Evolutionary conservation across 495 filamentous ascomycete genomes (phyloP), one percentile per base, ranked within the genome.

Genomic region (Zalerion maritima): DNA sequence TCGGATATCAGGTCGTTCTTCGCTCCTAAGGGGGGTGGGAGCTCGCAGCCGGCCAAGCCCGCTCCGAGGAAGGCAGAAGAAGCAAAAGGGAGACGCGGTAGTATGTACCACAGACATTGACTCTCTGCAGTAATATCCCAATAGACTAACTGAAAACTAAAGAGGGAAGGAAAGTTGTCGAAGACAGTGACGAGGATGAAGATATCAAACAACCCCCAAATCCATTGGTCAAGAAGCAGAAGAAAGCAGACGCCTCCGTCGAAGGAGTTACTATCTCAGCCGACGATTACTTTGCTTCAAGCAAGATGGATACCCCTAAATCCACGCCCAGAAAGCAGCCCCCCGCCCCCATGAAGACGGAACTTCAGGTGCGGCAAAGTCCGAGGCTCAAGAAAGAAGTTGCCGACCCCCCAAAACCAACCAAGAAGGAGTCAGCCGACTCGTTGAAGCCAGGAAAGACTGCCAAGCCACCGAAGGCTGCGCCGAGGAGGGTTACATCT

Each of bases 1-100:
- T 34, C 67, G 19, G 82, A 91, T 60, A 91, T 91, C 36, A 61
- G 83, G 29, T 75, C 55, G 40, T 92, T 87, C 44, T 89, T 92
- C 52, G 70, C 70, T 10, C 65, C 71, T 18, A 76, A 71, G 41
- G 65, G 61, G 11, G 58, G 58, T 31, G 48, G n/a, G n/a, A n/a
- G n/a, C n/a, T n/a, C 49, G 10, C 34, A 47, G 16, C 47, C 55
- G 16, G 37, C 59, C 14, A 64, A 71, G 35, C 58, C 67, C 34
- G 47, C 55, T 26, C 37, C 54, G 18, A 65, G 61, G 46, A 62
- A 67, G 32, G 34, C 41, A 35, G 50, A 55, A 26, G 58, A 57
- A 25, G 51, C 49, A 10, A 67, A 65, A 31, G 64, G 61, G 34
- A 34, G 40, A 7, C 47, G 55, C 37, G 40, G 31, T 46, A 58